Base-by-base conservation (phyloP, 2,329 filamentous ascomycete genomes). In the Leptographium galeiforme region DNA sequence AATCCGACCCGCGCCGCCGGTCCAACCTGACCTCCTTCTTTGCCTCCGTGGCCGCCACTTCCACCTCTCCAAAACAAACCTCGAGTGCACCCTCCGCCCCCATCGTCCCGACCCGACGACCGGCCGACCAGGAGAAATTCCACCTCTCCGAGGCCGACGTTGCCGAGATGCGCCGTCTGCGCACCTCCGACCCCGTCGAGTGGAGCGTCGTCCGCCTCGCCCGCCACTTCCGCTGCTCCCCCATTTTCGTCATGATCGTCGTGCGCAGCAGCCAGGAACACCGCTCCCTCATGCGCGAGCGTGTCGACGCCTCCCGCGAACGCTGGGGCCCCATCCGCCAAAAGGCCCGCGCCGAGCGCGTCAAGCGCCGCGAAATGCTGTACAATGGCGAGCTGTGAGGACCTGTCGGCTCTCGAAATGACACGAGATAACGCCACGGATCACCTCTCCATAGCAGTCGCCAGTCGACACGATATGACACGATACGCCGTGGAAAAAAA, bases 221-320 rank as follows among this genome's bases (percentile, higher is more conserved):
- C 6, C 63, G 66, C 52, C 75, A 75, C 63, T 84, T 75, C 64
- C 65, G 73, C 51, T 82, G 79, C 71, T 74, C 72, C 39, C 66
- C 69, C 18, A 62, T 75, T 47, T 83, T 84, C 60, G 70, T 84
- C 55, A 74, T 76, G 64, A 78, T 81, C 67, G 79, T 75, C 61
- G 74, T 73, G 62, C 69, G 73, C 53, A 70, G 77, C 25, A 67
- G 71, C 39, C 56, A 59, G 7, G 72, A 73, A 61, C 75, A 82
- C 66, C 66, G 68, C 56, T 64, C 71, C 45, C 71, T 71, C 63
- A 56, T 72, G 58, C 72, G 65, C 61, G 67, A 64, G 54, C 71
- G 72, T 63, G 56, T 72, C 57, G 73, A 76, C 54, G 68, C 70
- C 39, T 70, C 74, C 55, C 72, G 73, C 67, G 67, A 68, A n/a